phyloP scores from a whole-genome alignment of 2,329 filamentous ascomycete genomes.

The Cordyceps fumosorosea region DNA sequence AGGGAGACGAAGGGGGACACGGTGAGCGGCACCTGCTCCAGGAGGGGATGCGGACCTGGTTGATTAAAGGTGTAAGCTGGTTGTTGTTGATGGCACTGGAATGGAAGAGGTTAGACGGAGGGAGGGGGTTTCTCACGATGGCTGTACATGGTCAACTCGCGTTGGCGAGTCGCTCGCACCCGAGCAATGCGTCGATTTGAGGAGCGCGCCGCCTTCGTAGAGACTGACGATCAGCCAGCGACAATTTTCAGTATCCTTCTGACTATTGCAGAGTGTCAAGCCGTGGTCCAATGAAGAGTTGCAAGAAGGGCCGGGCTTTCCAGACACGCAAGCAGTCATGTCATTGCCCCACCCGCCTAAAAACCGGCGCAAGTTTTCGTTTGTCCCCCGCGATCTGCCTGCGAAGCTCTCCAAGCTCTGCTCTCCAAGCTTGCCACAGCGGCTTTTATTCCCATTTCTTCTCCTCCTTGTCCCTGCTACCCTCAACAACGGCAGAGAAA shows the following conservation, averaged over 20 bases:
- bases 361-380: background rate
- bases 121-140: conserved; percentile 25
- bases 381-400: background rate
- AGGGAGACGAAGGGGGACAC: conserved; percentile 92
- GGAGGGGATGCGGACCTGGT: conserved; percentile 69
- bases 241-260: background rate
- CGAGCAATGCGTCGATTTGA: background rate
- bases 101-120: background rate
- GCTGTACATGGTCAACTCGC: conserved; percentile 23
- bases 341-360: conserved; percentile 10
- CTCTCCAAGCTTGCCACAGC: background rate
- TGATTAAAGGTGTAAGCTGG: background rate
- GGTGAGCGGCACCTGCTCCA: conserved; percentile 87
- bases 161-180: background rate
- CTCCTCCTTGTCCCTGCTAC: background rate
- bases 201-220: too few relatives aligned
- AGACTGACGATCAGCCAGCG: background rate
- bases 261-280: background rate
- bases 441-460: background rate
- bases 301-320: background rate
- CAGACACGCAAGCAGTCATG: background rate
- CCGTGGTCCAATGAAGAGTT: background rate
- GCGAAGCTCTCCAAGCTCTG: background rate
- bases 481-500: background rate
- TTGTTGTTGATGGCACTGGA: background rate